Evolutionary conservation across 2,329 filamentous ascomycete species (phyloP).

Genomic region (Nannizziopsis arthrosporioides): DNA sequence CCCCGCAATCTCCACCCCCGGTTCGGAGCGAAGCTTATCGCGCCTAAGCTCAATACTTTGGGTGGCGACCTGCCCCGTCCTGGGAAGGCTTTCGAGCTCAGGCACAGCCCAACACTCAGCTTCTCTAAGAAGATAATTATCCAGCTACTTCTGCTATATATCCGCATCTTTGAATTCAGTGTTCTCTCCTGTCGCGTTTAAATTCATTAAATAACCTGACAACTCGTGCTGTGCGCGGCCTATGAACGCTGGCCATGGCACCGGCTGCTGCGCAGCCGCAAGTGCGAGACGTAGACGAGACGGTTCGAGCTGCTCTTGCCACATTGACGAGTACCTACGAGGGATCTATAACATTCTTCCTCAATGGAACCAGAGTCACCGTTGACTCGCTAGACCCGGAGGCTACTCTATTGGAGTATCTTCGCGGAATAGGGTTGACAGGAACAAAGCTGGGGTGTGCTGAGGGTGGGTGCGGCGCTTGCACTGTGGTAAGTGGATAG

Average conservation of each 20-base stretch:
- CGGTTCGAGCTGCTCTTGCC: constrained; percentile 36
- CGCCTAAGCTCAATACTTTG: too few species aligned
- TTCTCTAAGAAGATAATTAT: too few species aligned
- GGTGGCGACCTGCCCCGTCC: too few species aligned
- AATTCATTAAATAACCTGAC: neutral
- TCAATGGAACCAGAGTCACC: constrained; percentile 83
- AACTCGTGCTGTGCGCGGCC: neutral
- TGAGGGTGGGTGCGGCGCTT: constrained; percentile 92
- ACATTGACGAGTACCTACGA: constrained; percentile 63
- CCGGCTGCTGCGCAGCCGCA: constrained; percentile 43
- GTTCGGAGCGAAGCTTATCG: neutral
- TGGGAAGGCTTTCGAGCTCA: too few species aligned
- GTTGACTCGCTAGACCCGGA: constrained; percentile 84
- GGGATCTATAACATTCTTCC: constrained; percentile 72
- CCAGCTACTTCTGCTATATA: too few species aligned
- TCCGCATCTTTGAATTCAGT: too few species aligned
- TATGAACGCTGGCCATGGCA: constrained; percentile 38
- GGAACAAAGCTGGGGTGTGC: constrained; percentile 95
- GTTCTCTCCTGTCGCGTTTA: neutral
- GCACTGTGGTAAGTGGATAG: constrained; percentile 57
- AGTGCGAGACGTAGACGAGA: constrained; percentile 29
- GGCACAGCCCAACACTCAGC: too few species aligned
- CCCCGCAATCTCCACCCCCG: constrained; percentile 20
- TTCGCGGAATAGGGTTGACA: constrained; percentile 82
- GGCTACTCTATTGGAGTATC: constrained; percentile 80